Evolutionary conservation across 2,329 filamentous ascomycete species (phyloP), one percentile per base, ranked within the genome.

Genomic region (Sporothrix humicola): DNA sequence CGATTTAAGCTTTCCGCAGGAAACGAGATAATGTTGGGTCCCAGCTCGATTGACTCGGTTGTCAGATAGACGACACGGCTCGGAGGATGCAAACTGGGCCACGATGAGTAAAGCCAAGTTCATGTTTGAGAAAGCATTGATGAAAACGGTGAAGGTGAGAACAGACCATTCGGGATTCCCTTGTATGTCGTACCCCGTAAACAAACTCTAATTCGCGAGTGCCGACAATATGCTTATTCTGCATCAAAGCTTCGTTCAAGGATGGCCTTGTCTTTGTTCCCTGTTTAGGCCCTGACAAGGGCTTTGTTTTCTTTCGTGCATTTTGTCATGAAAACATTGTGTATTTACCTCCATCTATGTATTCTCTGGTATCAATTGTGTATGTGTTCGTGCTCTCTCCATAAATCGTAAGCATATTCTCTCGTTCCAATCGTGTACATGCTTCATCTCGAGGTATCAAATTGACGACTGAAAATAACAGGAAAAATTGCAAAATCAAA

Each of bases 201-300:
- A 13, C n/a, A 63, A 63, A 63, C 15, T 20, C 13, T 63, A 63
- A 20, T 20, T 44, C 3, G 9, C 12, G 31, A 63, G 31, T 44
- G 59, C 59, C 59, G 59, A 20, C 59, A 59, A 20, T 8, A 63
- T 42, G 59, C 59, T 63, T 44, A 63, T n/a, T 63, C n/a, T 17
- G 17, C 42, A n/a, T 63, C 59, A 8, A 44, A 20, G 17, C 31
- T 63, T 63, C 59, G 7, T 31, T 8, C 17, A 6, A 44, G 59
- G 23, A 44, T 44, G 17, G 31, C 59, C 23, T 42, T 44, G 59
- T 63, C 59, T 10, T 10, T n/a, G 7, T 56, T 56, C 20, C 20
- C 23, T 56, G 52, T 58, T 5, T n/a, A 20, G n/a, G 12, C 17
- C 10, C 31, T 42, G 59, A 37, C 12, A 37, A 20, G 9, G 10